Evolutionary conservation across 2,329 filamentous ascomycete species (phyloP), one percentile per base, ranked within the genome.

Genomic region (Penicillium sp.): DNA sequence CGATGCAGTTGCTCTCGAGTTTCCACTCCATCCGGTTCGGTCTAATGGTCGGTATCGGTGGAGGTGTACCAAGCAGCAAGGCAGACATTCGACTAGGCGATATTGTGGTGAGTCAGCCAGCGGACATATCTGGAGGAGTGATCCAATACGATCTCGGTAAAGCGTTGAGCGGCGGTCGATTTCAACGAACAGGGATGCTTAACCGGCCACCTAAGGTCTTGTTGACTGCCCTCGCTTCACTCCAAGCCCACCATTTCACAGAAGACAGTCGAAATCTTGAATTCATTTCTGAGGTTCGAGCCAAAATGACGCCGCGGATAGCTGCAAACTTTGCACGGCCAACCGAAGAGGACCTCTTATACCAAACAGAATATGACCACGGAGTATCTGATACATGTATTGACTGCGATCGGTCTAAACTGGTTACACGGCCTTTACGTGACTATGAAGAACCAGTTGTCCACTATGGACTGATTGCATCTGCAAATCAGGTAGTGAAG

Each of bases 51-150:
- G 57, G 62, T 34, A 41, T 63, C 17, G 61, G 61, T 7, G 70
- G 69, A n/a, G 64, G 60, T 9, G 55, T 64, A 4, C 66, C 65
- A 1, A 62, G 51, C 6, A 32, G 33, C 21, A 20, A 37, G n/a
- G 23, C 57, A 29, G 61, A 70, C 51, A 67, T 69, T 8, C 58
- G 64, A 7, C 61, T 69, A 7, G 66, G 67, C 13, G 66, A 70
- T 59, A 52, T 69, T 7, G 65, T 67, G 20, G 54, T 69, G 15
- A 63, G 62, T 29, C 49, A 48, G 27, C 64, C 64, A 12, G 7
- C 41, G 1, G 51, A 44, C 3, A 49, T 30, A 4, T 49, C 41
- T 24, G 56, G 62, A 4, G 65, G 63, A 10, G 62, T 68, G 9
- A 18, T 68, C 29, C 58, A 64, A 54, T 65, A 62, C 49, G 58